Evolutionary conservation across 345 rosid species (phyloP).

Genomic region (Eucalyptus pauciflora): DNA sequence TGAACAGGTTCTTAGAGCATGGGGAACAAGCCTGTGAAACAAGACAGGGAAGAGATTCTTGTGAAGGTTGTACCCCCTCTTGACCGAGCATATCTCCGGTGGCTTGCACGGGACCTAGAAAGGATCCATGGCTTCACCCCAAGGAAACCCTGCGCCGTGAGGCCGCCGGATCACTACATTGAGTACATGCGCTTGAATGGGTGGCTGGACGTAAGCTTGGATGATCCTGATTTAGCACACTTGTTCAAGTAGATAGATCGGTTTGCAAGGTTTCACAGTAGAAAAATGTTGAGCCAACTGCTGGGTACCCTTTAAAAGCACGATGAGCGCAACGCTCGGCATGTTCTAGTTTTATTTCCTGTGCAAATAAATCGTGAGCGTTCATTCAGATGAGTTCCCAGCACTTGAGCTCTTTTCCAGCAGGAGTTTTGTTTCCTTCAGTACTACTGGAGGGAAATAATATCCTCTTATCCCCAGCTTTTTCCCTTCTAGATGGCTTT

Average conservation of each 20-base stretch:
- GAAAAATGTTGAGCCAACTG: background rate
- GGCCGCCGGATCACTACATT: conserved; percentile 62
- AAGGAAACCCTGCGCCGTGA: conserved; percentile 27
- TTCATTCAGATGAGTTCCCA: background rate
- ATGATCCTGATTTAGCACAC: conserved; percentile 73
- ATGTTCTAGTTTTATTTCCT: background rate
- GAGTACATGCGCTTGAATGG: conserved; percentile 59
- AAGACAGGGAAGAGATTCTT: conserved; percentile 38
- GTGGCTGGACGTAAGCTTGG: conserved; percentile 52
- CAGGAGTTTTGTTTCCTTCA: background rate
- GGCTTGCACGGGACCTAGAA: conserved; percentile 74
- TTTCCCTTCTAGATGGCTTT: background rate
- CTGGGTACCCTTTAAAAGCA: background rate
- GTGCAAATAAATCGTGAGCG: background rate
- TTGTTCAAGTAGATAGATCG: conserved; percentile 23
- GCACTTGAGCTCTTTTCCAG: background rate
- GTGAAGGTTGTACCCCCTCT: conserved; percentile 58
- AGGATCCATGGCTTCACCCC: conserved; percentile 52
- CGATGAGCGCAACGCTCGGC: background rate
- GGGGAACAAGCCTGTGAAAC: conserved; percentile 68
- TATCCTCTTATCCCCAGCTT: background rate
- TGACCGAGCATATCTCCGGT: conserved; percentile 46
- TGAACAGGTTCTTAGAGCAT: conserved; percentile 4
- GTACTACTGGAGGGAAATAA: background rate
- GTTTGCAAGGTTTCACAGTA: background rate